Percentiles rank a stretch among this genome's conserved stretches.
phyloP scores from a whole-genome alignment of 768 basidiomycete genomes.

The Tylopilus rubrobrunneus region DNA sequence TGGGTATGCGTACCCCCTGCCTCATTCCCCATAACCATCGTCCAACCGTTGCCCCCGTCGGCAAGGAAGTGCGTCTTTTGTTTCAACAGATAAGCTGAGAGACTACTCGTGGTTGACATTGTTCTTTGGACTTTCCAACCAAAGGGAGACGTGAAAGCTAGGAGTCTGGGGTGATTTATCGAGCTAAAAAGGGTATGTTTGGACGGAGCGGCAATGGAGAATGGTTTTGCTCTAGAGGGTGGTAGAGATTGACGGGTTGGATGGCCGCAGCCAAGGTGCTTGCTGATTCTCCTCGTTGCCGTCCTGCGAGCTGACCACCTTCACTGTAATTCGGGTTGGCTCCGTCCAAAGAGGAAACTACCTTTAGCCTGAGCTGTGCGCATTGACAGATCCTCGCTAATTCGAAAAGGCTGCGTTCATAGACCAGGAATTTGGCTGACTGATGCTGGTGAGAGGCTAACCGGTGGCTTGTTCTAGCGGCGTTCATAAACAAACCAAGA shows the following conservation, averaged over 20 bases:
- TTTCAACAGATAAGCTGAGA: slow-evolving; percentile 39
- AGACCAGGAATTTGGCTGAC: not conserved
- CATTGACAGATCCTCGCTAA: not conserved
- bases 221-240: not conserved
- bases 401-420: not conserved
- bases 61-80: slow-evolving; percentile 60
- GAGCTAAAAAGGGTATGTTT: not conserved
- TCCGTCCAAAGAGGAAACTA: not conserved
- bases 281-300: not conserved
- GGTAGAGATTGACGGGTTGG: not conserved
- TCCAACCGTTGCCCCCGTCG: slow-evolving; percentile 67
- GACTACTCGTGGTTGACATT: slow-evolving; percentile 22
- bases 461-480: not conserved
- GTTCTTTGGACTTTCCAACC: slow-evolving; percentile 1
- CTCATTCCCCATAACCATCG: slow-evolving; percentile 91
- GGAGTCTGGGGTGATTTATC: not conserved
- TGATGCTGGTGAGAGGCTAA: not conserved
- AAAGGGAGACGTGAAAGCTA: not conserved
- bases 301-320: not conserved
- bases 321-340: not conserved
- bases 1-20: slow-evolving; percentile 67
- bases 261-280: not conserved
- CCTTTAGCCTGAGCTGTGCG: not conserved
- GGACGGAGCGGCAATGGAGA: not conserved
- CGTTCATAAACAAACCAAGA: slow-evolving; percentile 5